Evolutionary conservation across 192 early-diverging fungal species (phyloP).

Genomic region (Funneliformis geosporum): DNA sequence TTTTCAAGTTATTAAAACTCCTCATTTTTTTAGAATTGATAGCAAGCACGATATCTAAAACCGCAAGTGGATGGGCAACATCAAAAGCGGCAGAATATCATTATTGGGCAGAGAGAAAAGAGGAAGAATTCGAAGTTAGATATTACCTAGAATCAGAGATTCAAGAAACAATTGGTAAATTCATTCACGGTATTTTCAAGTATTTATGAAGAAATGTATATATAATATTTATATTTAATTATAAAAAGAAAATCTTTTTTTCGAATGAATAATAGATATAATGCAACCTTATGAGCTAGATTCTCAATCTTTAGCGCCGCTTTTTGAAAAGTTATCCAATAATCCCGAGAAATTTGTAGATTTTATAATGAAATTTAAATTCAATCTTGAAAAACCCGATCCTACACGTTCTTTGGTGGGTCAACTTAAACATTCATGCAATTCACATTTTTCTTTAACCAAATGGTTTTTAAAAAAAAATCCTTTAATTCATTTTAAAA

Average conservation of each 20-base stretch:
- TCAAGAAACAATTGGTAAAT: conserved; percentile 53
- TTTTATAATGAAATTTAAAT: conserved; percentile 74
- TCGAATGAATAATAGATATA: conserved; percentile 36
- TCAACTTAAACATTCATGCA: background rate
- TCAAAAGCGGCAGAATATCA: conserved; percentile 61
- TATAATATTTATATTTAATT: too few species aligned
- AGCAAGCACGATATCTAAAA: conserved; percentile 61
- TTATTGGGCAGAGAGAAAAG: conserved; percentile 54
- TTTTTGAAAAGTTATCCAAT: conserved; percentile 49
- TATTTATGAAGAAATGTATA: too few species aligned
- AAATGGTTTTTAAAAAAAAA: background rate
- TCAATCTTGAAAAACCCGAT: conserved; percentile 58
- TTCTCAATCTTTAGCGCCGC: conserved; percentile 46
- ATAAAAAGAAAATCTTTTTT: too few species aligned
- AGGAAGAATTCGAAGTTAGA: conserved; percentile 58
- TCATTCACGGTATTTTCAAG: too few species aligned
- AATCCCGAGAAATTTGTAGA: conserved; percentile 62
- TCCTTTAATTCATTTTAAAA: too few species aligned
- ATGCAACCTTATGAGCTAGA: conserved; percentile 63
- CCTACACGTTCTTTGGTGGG: conserved; percentile 50
- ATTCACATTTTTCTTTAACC: background rate
- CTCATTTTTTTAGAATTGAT: conserved; percentile 40
- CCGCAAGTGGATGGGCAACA: conserved; percentile 61
- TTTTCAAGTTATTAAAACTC: too few species aligned
- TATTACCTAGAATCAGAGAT: conserved; percentile 56